Evolutionary conservation across 2,329 filamentous ascomycete genomes (phyloP), one percentile per base, ranked within the genome.

Genomic region (Pyricularia sp.): DNA sequence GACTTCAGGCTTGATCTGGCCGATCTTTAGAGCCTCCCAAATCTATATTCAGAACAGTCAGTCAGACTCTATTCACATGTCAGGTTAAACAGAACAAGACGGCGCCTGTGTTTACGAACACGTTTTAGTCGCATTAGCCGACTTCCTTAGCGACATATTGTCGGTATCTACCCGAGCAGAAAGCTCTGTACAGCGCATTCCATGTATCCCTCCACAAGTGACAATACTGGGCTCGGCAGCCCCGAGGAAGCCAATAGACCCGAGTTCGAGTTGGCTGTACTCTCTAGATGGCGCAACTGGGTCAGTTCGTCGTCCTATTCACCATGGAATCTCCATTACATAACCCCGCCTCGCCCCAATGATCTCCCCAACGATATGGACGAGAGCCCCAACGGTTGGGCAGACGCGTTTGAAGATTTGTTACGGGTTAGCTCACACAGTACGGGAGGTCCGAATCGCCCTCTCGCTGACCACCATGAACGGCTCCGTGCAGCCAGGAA

Each of bases 401-500:
- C 82, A 36, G 85, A 87, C 71, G 85, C 85, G 65, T 87, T 87
- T 70, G 85, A 88, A 72, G 85, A 88, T 71, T 80, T 88, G 20
- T 77, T 88, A 14, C 77, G 78, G n/a, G 79, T 81, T 23, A 80
- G 79, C n/a, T 78, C 80, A 17, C 59, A 63, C 14, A 28, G 25
- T 17, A 28, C 11, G 23, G 59, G 59, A 17, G 81, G 80, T 4
- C 76, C 55, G 12, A 78, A 7, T 17, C 65, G 28, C 23, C 23
- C 59, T 28, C 59, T 63, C 59, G 26, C 65, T 4, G 78, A 82
- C 25, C 79, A 84, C 26, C 71, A 72, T 14, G 74, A 72, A 1
- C 76, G 76, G 64, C 20, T 69, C 71, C 31, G 64, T 25, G 67
- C 72, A 10, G 74, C 75, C 58, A 77, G 71, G 25, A 69, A 75